Percentiles rank a stretch among this genome's conserved stretches.
Evolutionary conservation across 1,284 basidiomycete species (phyloP).

Genomic region (Puccinia triticina): DNA sequence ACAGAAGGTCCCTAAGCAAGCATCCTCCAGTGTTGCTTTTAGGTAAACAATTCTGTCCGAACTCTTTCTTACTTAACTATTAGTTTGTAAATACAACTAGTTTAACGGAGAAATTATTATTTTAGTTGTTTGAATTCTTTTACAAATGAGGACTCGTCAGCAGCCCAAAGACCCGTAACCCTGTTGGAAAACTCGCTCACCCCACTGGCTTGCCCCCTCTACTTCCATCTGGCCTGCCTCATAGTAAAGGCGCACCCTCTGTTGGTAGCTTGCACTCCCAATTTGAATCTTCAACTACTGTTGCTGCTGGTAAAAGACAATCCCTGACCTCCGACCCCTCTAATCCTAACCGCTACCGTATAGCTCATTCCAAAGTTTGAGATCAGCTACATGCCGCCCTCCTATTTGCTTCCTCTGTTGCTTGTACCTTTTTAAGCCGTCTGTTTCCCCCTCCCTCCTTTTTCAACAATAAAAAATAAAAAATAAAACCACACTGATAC

Average conservation of each 20-base stretch:
- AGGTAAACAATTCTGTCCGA: too few species aligned
- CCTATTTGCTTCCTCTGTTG: neutral
- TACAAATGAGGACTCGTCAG: conserved; percentile 16
- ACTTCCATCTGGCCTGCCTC: neutral
- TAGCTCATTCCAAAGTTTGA: conserved; percentile 4
- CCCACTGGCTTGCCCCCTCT: neutral
- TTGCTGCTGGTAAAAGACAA: neutral
- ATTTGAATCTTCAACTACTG: conserved; percentile 9
- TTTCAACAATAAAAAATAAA: too few species aligned
- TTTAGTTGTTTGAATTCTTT: too few species aligned
- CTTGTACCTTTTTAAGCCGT: neutral
- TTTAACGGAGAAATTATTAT: too few species aligned
- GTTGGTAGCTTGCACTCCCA: conserved; percentile 38
- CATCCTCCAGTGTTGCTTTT: too few species aligned
- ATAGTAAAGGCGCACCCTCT: conserved; percentile 27
- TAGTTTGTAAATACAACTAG: too few species aligned
- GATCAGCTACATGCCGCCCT: neutral
- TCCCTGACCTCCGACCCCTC: neutral
- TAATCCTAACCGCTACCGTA: neutral
- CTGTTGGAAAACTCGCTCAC: neutral
- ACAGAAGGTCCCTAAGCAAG: too few species aligned
- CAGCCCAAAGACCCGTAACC: neutral
- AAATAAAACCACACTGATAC: too few species aligned
- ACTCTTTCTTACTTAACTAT: too few species aligned
- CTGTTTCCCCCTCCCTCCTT: neutral